Base-by-base conservation (phyloP, 441 rosid genomes). In the Capsella rubella region DNA sequence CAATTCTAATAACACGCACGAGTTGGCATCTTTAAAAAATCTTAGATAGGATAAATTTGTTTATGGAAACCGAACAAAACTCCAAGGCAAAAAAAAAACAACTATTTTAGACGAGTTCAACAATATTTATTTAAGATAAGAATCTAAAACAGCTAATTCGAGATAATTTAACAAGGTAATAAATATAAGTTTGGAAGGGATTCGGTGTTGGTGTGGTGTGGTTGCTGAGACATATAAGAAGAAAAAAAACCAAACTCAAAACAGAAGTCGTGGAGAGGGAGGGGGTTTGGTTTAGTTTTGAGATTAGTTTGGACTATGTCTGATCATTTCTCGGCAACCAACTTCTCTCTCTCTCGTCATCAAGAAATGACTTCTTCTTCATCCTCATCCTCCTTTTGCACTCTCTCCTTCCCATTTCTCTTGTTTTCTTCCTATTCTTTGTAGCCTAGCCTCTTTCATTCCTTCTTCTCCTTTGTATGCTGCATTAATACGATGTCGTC, bases 401-500 rank as follows among this genome's bases (percentile, higher is more conserved):
- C 79, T 55, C 71, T 76, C 61, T 70, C 79, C 25, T 76, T 69
- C 70, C 75, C 71, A 4, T 76, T 63, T 76, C 79, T 80, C 49
- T 62, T 67, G 72, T 51, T 78, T 28, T 74, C 82, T 54, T 70
- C 75, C 5, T 71, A 69, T 62, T 78, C 78, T 6, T 63, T 72
- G 69, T 78, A 67, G 74, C 59, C 64, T 55, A 21, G 13, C 13
- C 31, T 16, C 12, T 1, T 32, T 12, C 16, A 1, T 53, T 13
- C 4, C 35, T 65, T 52, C 8, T 42, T 43, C 4, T 39, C 21
- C 7, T 43, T 15, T 74, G 25, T 46, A 47, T 31, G 9, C 72
- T 2, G 25, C 37, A 8, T 34, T 34, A 1, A 37, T 62, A 27
- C 57, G 4, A 87, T 85, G 96, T 84, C 81, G 10, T 84, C 82